Conservation (phyloP, 208 protist species). For the Leishmania guyanensis region DNA sequence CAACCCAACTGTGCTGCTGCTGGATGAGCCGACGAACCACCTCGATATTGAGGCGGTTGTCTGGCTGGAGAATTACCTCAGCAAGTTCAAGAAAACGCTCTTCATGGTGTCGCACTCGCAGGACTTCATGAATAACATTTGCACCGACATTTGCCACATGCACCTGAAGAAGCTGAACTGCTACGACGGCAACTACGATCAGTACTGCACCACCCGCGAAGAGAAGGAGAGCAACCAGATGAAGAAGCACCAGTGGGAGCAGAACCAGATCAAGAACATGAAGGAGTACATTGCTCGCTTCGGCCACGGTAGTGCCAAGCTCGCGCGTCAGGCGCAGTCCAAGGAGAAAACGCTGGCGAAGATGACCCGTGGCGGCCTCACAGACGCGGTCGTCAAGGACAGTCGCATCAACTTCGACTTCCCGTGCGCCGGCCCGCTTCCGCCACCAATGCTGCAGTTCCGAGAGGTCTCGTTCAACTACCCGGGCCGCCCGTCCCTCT, state of each 20-base stretch:
- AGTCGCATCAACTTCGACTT: slow-evolving; percentile 85
- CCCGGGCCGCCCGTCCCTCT: slow-evolving; percentile 86
- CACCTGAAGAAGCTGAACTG: slow-evolving; percentile 82
- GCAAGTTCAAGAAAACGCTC: slow-evolving; percentile 93
- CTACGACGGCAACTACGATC: slow-evolving; percentile 97
- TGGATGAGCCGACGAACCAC: slow-evolving; percentile 98
- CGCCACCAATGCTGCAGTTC: slow-evolving; percentile 95
- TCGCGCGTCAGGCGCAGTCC: slow-evolving; percentile 94
- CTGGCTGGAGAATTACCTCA: slow-evolving; percentile 97
- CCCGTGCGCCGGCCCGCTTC: slow-evolving; percentile 77
- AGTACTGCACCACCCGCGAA: slow-evolving; percentile 91
- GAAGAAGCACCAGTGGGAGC: slow-evolving; percentile 96
- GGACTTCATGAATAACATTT: slow-evolving; percentile 98
- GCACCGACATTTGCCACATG: slow-evolving; percentile 97
- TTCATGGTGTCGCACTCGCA: slow-evolving; percentile 96
- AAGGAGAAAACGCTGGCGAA: slow-evolving; percentile 95
- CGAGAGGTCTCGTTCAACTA: slow-evolving; percentile 93
- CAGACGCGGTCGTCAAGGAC: slow-evolving; percentile 88
- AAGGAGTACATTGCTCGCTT: slow-evolving; percentile 97
- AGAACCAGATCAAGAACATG: slow-evolving; percentile 97
- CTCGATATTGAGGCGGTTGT: slow-evolving; percentile 96
- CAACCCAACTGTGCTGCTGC: slow-evolving; percentile 93
- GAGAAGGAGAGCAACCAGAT: slow-evolving; percentile 97
- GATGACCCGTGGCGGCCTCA: slow-evolving; percentile 95
- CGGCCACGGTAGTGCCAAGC: slow-evolving; percentile 95